Percentiles rank a stretch among this genome's conserved stretches.
These are phyloP conservation scores for Chlorophyllum brunneum DNA, from an alignment of 768 basidiomycete species.

Conservation along the genomic window DNA sequence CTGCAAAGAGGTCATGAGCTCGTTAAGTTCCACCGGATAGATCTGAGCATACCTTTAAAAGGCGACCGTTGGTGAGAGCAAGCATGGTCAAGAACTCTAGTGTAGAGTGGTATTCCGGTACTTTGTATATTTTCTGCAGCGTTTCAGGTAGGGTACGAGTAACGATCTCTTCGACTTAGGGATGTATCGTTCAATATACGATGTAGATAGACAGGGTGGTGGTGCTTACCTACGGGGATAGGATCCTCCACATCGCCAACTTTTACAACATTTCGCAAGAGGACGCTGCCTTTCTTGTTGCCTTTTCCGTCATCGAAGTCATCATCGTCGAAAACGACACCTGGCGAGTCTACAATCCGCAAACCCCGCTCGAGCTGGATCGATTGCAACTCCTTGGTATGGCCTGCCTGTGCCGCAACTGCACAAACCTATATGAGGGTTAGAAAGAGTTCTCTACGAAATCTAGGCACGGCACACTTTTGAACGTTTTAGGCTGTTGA, in stretches of 20 bases:
- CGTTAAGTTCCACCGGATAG: background rate
- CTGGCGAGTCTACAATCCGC: conserved; percentile 91
- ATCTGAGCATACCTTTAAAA: conserved; percentile 63
- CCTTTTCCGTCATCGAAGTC: conserved; percentile 41
- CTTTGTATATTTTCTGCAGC: conserved; percentile 81
- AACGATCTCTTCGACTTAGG: conserved; percentile 82
- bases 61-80: conserved; percentile 75
- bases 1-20: conserved; percentile 27
- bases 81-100: conserved; percentile 89
- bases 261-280: conserved; percentile 85
- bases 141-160: conserved; percentile 62
- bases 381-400: conserved; percentile 89
- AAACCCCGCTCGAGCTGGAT: conserved; percentile 91
- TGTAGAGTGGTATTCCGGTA: conserved; percentile 69
- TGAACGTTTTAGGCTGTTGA: conserved; percentile 86
- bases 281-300: conserved; percentile 54
- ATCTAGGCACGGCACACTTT: conserved; percentile 44
- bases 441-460: background rate
- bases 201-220: background rate
- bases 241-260: conserved; percentile 92
- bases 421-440: conserved; percentile 64
- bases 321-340: conserved; percentile 93
- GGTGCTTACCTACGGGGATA: conserved; percentile 71
- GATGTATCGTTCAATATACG: background rate
- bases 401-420: conserved; percentile 92